Evolutionary conservation across 2,329 filamentous ascomycete genomes (phyloP), one percentile per base, ranked within the genome.

Genomic region (Didymella exigua): DNA sequence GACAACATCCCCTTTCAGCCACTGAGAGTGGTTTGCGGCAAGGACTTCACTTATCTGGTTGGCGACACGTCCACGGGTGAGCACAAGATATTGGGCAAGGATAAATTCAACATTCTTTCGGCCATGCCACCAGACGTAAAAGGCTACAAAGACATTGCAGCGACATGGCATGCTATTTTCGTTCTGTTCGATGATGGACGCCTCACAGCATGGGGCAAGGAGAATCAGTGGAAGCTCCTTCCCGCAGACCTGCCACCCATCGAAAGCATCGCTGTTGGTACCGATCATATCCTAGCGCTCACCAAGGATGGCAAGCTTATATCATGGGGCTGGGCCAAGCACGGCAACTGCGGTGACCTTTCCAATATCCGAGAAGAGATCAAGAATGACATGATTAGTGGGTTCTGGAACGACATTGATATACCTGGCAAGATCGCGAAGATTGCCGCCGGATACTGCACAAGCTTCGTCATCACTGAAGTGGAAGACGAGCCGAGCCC

Each of bases 251-350:
- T 96, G 1, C 87, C 88, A 0, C 68, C 71, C 1, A 68, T 92
- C 3, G 75, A 77, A 9, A 78, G 80, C 21, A 82, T 98, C n/a
- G 89, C 90, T 3, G 84, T 89, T 40, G 95, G 95, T 0, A 97
- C 93, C 69, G 95, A 98, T 75, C 95, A 99, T 74, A 86, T 85
- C n/a, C 75, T 98, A 59, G 90, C 86, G 8, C 75, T 93, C 23
- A 86, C 89, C 0, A 77, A 76, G 9, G 79, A 82, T 18, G 85
- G 85, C 1, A 83, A 87, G 45, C 85, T 96, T 1, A 76, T 96
- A 43, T 85, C 90, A 1, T 98, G 93, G 91, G 95, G 95, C 18
- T 99, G 95, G 95, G 93, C 92, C 2, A 93, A 98, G 76, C 95
- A 99, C 76, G 95, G 95, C 1, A 99, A 99, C 72, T 99, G 95